These are phyloP conservation scores for Cotoneaster glaucophyllus DNA, from an alignment of 306 rosid species.

Conservation along the genomic window DNA sequence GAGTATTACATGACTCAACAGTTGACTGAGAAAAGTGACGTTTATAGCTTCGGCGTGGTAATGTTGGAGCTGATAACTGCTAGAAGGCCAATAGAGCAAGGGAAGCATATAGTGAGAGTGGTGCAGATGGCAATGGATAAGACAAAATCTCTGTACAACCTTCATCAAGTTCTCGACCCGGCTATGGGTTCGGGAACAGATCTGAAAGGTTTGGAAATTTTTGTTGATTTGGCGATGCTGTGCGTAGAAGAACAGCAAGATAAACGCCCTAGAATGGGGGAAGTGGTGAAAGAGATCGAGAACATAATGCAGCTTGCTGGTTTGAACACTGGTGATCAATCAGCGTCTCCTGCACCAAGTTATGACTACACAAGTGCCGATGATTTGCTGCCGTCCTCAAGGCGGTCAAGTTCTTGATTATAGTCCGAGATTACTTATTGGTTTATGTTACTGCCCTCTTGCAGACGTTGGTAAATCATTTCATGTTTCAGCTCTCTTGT, in stretches of 20 bases:
- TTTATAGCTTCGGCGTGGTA: slow-evolving; percentile 69
- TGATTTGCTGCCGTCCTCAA: slow-evolving; percentile 26
- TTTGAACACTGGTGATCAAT: slow-evolving; percentile 41
- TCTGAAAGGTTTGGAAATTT: slow-evolving; percentile 45
- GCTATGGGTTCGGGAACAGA: slow-evolving; percentile 24
- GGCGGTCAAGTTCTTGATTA: slow-evolving; percentile 15
- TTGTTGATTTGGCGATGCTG: slow-evolving; percentile 51
- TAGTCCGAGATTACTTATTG: too few species aligned
- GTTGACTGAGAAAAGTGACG: slow-evolving; percentile 71
- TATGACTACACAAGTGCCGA: slow-evolving; percentile 17
- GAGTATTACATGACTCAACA: slow-evolving; percentile 42
- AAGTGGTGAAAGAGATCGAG: slow-evolving; percentile 69
- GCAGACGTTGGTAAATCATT: too few species aligned
- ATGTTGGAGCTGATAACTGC: slow-evolving; percentile 70
- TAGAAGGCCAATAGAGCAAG: slow-evolving; percentile 59
- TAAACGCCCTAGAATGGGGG: slow-evolving; percentile 66
- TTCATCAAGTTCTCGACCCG: slow-evolving; percentile 40
- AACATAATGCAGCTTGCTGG: slow-evolving; percentile 44
- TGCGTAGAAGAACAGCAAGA: slow-evolving; percentile 52
- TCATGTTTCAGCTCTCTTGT: too few species aligned
- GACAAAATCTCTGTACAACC: slow-evolving; percentile 38
- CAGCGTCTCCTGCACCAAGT: slow-evolving; percentile 41
- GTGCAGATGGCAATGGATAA: slow-evolving; percentile 44
- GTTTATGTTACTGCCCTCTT: too few species aligned
- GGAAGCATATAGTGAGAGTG: slow-evolving; percentile 63